Conservation (phyloP, 2,329 filamentous ascomycete species). For the Lasiodiplodia sp. region DNA sequence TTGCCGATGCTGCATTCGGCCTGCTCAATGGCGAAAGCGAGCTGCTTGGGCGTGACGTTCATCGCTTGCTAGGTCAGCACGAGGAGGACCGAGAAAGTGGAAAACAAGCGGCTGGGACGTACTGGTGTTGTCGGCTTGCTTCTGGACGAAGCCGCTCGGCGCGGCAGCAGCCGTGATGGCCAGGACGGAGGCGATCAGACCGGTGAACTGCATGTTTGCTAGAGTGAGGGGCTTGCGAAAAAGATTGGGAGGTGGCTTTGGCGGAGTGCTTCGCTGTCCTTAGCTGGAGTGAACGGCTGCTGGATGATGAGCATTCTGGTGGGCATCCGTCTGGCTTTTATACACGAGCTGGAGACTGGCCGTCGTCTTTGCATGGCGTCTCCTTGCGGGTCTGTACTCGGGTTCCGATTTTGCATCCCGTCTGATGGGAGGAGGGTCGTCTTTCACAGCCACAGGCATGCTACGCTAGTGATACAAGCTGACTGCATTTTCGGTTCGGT, state of each 20-base stretch:
- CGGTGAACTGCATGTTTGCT: conserved; percentile 4
- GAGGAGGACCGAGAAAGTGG: not conserved
- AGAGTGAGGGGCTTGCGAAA: not conserved
- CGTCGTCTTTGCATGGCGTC: not conserved
- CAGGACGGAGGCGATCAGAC: not conserved
- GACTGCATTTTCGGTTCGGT: not conserved
- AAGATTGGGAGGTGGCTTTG: not conserved
- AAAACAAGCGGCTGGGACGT: too few species aligned
- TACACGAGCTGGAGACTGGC: not conserved
- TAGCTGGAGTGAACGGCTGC: not conserved
- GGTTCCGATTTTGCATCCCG: not conserved
- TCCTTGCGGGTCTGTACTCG: not conserved
- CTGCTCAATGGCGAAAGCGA: conserved; percentile 74
- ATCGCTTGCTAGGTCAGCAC: not conserved
- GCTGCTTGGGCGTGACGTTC: not conserved
- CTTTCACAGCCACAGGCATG: not conserved
- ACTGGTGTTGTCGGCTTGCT: not conserved
- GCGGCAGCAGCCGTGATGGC: not conserved
- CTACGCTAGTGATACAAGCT: not conserved
- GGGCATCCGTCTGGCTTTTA: not conserved
- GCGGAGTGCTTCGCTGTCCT: not conserved
- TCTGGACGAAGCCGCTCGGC: not conserved
- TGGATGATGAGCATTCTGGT: not conserved
- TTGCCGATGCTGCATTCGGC: conserved; percentile 75
- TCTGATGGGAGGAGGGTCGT: not conserved